These are phyloP conservation scores for Oidiodendron maius DNA, from an alignment of 495 filamentous ascomycete genomes.

Conservation along the genomic window DNA sequence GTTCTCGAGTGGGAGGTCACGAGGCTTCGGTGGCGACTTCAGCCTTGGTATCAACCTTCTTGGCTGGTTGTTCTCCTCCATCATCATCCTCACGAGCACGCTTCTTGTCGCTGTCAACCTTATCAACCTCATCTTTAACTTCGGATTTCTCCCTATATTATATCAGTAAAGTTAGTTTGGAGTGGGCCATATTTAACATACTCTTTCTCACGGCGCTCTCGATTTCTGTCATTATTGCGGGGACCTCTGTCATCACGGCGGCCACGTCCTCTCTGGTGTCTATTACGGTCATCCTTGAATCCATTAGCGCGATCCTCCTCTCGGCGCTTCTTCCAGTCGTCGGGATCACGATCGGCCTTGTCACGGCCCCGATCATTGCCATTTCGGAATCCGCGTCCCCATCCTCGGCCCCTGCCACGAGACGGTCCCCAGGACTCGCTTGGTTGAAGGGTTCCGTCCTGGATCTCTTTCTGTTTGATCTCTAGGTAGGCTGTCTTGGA, in stretches of 20 bases:
- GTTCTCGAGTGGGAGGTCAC: constrained; percentile 16
- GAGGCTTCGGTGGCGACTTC: constrained; percentile 19
- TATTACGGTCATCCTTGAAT: constrained; percentile 35
- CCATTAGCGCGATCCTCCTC: constrained; percentile 60
- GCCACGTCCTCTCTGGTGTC: constrained; percentile 23
- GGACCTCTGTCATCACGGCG: constrained; percentile 29
- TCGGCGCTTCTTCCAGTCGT: constrained; percentile 65
- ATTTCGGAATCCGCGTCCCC: constrained; percentile 24
- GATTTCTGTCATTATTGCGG: constrained; percentile 20
- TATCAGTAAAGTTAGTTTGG: constrained; percentile 16
- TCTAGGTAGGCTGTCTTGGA: constrained; percentile 84
- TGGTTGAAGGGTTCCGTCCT: constrained; percentile 60
- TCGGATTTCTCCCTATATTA: constrained; percentile 23
- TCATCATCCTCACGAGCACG: constrained; percentile 21
- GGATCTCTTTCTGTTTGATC: constrained; percentile 70
- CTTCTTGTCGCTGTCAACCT: constrained; percentile 22
- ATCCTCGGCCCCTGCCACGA: constrained; percentile 15
- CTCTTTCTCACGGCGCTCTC: constrained; percentile 24
- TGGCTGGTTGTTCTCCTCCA: constrained; percentile 26
- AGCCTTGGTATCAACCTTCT: constrained; percentile 45
- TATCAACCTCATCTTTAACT: constrained; percentile 24
- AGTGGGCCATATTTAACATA: constrained; percentile 9
- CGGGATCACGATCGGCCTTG: constrained; percentile 33
- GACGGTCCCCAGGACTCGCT: constrained; percentile 18
- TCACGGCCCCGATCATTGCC: constrained; percentile 19